These are phyloP conservation scores for Vigna trinervia DNA, from an alignment of 306 rosid genomes.

Conservation along the genomic window DNA sequence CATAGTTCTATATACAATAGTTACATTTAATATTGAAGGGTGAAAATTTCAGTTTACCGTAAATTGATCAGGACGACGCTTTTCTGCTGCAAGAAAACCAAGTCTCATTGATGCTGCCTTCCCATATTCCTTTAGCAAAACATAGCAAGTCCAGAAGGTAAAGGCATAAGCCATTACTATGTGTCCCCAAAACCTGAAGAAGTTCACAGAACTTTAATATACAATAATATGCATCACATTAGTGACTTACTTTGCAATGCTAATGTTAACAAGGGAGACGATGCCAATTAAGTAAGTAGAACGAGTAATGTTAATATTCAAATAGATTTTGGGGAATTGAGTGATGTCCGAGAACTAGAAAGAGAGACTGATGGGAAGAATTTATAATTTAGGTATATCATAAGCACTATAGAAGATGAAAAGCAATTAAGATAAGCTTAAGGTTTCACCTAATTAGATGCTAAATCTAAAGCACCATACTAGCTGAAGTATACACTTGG, in stretches of 20 bases:
- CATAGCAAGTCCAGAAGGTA: constrained; percentile 82
- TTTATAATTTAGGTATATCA: background rate
- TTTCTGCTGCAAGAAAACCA: constrained; percentile 72
- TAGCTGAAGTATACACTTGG: background rate
- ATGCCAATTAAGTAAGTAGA: background rate
- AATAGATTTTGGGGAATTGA: background rate
- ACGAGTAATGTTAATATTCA: background rate
- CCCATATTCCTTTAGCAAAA: constrained; percentile 72
- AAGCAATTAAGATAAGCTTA: constrained; percentile 8
- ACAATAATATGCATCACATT: background rate
- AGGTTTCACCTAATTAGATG: constrained; percentile 6
- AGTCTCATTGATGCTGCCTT: constrained; percentile 68
- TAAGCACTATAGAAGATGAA: background rate
- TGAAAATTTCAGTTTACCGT: constrained; percentile 54
- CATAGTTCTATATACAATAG: background rate
- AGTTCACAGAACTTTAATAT: constrained; percentile 23
- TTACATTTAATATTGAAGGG: constrained; percentile 13
- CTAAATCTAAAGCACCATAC: background rate
- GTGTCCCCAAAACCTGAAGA: constrained; percentile 77
- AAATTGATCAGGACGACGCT: constrained; percentile 82
- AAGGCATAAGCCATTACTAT: constrained; percentile 72
- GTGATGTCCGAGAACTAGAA: constrained; percentile 5
- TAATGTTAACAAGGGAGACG: background rate
- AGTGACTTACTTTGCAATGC: background rate
- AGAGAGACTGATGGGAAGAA: background rate